Evolutionary conservation across 2,329 filamentous ascomycete genomes (phyloP).

Genomic region (Sporothrix humicola): DNA sequence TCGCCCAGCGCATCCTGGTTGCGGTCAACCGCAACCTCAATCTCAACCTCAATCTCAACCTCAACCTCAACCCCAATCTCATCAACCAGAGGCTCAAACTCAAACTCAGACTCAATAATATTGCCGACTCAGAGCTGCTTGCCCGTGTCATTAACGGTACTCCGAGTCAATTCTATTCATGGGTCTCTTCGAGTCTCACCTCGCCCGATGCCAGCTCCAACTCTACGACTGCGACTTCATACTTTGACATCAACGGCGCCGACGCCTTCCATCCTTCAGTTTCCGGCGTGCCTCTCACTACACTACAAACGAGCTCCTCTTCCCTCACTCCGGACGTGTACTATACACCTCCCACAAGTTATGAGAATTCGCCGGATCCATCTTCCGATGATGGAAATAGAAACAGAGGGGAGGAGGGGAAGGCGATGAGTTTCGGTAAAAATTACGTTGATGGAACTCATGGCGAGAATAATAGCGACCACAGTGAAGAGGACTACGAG

Average conservation of each 20-base stretch:
- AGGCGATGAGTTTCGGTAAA: too few relatives aligned
- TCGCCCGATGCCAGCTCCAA: background rate
- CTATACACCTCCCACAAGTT: background rate
- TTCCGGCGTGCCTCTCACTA: too few relatives aligned
- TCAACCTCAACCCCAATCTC: too few relatives aligned
- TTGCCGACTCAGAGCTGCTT: background rate
- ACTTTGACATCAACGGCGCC: conserved; percentile 10
- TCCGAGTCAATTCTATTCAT: background rate
- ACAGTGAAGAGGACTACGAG: background rate
- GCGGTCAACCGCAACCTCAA: too few relatives aligned
- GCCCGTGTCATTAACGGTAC: background rate
- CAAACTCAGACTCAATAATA: too few relatives aligned
- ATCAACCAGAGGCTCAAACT: too few relatives aligned
- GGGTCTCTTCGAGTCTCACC: background rate
- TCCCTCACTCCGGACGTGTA: background rate
- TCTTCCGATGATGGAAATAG: background rate
- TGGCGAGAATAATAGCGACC: too few relatives aligned
- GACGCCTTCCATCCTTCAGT: background rate
- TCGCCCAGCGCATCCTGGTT: too few relatives aligned
- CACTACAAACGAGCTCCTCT: background rate
- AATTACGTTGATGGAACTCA: too few relatives aligned
- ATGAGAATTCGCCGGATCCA: background rate
- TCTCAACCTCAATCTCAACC: too few relatives aligned
- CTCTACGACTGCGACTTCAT: background rate
- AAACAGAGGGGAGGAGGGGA: too few relatives aligned